Evolutionary conservation across 257 asterid genomes (phyloP).

Genomic region (Nicotiana attenuata): DNA sequence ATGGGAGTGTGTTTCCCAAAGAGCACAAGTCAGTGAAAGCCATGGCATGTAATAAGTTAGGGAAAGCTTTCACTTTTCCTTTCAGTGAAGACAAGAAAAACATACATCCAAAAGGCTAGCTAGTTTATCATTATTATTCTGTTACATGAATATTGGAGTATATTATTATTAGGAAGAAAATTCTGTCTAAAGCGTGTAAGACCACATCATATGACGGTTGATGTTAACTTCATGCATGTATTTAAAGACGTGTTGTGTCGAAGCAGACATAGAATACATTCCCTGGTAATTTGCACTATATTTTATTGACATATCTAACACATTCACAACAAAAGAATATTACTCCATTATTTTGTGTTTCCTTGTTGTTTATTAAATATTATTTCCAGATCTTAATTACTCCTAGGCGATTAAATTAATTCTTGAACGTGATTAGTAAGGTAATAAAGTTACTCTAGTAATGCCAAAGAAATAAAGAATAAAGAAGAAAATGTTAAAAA

Average conservation of each 20-base stretch:
- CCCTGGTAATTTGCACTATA: background rate
- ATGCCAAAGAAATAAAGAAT: too few species aligned
- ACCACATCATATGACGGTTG: background rate
- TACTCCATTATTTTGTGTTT: too few species aligned
- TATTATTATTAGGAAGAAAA: background rate
- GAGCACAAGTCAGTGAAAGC: slow-evolving; percentile 1
- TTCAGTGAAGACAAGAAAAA: background rate
- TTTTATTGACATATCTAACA: too few species aligned
- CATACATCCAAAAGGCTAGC: background rate
- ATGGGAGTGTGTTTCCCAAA: slow-evolving; percentile 7
- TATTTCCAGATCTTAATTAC: too few species aligned
- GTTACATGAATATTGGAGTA: too few species aligned
- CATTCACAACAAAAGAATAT: too few species aligned
- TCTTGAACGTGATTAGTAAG: background rate
- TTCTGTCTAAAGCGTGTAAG: background rate
- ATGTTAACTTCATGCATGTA: background rate
- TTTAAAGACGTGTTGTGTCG: background rate
- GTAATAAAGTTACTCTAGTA: too few species aligned
- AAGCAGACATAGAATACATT: background rate
- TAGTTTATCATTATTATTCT: background rate
- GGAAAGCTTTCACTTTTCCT: background rate
- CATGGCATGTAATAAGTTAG: background rate
- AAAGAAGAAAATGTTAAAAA: too few species aligned
- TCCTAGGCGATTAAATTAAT: too few species aligned
- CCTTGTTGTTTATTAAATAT: too few species aligned